These are phyloP conservation scores for Carex cristatella DNA, from an alignment of 176 grass and related monocot species.

Conservation along the genomic window DNA sequence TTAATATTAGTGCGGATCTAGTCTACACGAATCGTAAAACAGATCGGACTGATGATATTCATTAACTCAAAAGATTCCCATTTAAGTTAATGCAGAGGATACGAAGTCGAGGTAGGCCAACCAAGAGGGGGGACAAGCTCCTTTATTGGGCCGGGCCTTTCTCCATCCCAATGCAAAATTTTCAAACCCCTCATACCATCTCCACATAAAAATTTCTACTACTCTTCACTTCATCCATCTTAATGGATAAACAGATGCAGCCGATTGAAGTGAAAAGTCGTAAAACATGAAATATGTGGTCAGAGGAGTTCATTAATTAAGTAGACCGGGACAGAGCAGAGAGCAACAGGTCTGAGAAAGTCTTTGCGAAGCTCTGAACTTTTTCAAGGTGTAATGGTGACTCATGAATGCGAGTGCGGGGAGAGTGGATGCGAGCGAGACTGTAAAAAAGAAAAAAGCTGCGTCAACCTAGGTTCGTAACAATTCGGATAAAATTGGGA, in stretches of 20 bases:
- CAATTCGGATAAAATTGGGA: not conserved
- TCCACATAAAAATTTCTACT: not conserved
- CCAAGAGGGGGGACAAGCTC: not conserved
- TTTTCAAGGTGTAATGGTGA: slow-evolving; percentile 20
- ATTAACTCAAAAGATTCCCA: too few relatives aligned
- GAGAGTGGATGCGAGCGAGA: not conserved
- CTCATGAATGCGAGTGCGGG: slow-evolving; percentile 19
- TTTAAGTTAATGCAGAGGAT: too few relatives aligned
- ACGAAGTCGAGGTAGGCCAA: not conserved
- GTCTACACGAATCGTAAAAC: too few relatives aligned
- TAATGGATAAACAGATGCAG: not conserved
- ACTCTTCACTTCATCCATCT: not conserved
- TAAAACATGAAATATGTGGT: not conserved
- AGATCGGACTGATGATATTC: too few relatives aligned
- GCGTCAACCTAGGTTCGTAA: not conserved
- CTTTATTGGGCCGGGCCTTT: slow-evolving; percentile 24
- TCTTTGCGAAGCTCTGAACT: slow-evolving; percentile 2
- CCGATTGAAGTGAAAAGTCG: not conserved
- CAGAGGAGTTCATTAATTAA: slow-evolving; percentile 12
- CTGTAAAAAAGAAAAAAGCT: not conserved
- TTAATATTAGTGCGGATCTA: too few relatives aligned
- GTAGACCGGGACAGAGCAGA: not conserved
- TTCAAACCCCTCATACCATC: not conserved
- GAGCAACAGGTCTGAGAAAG: slow-evolving; percentile 11
- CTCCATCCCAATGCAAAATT: slow-evolving; percentile 24